Conservation (phyloP, 2,329 filamentous ascomycete genomes). For the Helotiales sp. region DNA sequence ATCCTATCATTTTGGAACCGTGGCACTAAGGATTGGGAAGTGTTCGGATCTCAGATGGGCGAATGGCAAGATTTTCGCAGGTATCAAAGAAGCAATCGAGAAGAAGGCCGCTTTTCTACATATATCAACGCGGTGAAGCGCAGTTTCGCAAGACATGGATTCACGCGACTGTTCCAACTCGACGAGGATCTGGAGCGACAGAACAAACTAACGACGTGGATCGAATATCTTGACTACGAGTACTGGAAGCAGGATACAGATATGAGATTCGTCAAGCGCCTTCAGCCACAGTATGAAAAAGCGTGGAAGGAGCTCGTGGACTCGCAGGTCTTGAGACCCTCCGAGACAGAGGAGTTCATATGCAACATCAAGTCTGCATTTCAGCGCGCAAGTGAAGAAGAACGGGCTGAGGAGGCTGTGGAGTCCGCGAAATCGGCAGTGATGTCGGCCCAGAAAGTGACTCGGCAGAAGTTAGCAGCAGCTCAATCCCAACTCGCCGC, state of each 20-base stretch:
- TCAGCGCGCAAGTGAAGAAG: slow-evolving; percentile 26
- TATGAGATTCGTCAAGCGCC: slow-evolving; percentile 27
- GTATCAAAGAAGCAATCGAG: slow-evolving; percentile 42
- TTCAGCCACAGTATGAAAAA: slow-evolving; percentile 37
- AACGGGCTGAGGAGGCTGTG: slow-evolving; percentile 30
- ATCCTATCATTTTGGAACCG: slow-evolving; percentile 39
- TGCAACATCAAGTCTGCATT: slow-evolving; percentile 18
- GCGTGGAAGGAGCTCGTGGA: slow-evolving; percentile 45
- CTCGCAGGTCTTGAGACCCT: slow-evolving; percentile 38
- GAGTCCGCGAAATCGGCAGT: slow-evolving; percentile 17
- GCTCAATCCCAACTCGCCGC: slow-evolving; percentile 27
- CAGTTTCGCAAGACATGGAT: slow-evolving; percentile 40
- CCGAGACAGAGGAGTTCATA: slow-evolving; percentile 41
- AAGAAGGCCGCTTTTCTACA: slow-evolving; percentile 33
- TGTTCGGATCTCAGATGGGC: slow-evolving; percentile 39
- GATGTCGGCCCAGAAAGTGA: slow-evolving; percentile 22
- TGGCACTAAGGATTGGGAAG: slow-evolving; percentile 15
- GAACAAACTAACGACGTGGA: slow-evolving; percentile 47
- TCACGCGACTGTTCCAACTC: slow-evolving; percentile 42
- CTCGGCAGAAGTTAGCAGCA: slow-evolving; percentile 20
- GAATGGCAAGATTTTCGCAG: slow-evolving; percentile 43
- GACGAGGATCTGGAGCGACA: slow-evolving; percentile 40
- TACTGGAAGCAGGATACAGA: slow-evolving; percentile 26
- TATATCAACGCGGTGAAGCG: slow-evolving; percentile 40
- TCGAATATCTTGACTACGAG: slow-evolving; percentile 47